Evolutionary conservation across 2,329 filamentous ascomycete genomes (phyloP).

Genomic region (Thelonectria blattea): DNA sequence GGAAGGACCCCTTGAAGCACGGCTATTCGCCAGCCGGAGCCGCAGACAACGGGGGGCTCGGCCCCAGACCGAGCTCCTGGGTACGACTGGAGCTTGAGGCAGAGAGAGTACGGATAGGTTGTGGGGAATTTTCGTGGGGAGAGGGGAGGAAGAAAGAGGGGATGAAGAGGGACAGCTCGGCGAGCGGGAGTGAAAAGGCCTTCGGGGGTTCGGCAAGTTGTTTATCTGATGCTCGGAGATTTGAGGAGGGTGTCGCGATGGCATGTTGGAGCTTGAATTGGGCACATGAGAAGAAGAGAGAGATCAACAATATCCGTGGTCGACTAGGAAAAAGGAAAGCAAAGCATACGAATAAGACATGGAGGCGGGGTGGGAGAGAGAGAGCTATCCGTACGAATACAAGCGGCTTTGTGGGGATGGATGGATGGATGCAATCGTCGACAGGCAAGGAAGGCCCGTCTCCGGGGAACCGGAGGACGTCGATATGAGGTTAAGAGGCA

Average conservation of each 20-base stretch:
- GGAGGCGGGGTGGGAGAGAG: background rate
- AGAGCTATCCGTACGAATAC: background rate
- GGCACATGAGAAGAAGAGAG: background rate
- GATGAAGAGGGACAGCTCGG: no score
- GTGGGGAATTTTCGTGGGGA: conserved; percentile 7
- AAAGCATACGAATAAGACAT: no score
- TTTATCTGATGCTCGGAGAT: conserved; percentile 3
- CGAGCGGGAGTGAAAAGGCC: no score
- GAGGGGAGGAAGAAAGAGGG: background rate
- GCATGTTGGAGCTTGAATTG: background rate
- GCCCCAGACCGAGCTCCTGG: conserved; percentile 31
- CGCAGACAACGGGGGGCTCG: conserved; percentile 27
- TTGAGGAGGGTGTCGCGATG: background rate
- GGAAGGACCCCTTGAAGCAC: background rate
- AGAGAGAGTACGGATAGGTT: background rate
- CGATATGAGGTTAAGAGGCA: conserved; percentile 1
- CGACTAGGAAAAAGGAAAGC: no score
- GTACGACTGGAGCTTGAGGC: background rate
- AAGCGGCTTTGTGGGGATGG: conserved; percentile 7
- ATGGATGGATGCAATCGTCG: background rate
- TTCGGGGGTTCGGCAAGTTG: conserved; percentile 21
- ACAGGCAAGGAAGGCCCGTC: conserved; percentile 7
- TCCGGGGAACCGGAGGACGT: conserved; percentile 16
- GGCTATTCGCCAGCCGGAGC: conserved; percentile 25
- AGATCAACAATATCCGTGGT: background rate